Base-by-base conservation (phyloP, 2,329 filamentous ascomycete genomes). In the Spiromastix sp. region DNA sequence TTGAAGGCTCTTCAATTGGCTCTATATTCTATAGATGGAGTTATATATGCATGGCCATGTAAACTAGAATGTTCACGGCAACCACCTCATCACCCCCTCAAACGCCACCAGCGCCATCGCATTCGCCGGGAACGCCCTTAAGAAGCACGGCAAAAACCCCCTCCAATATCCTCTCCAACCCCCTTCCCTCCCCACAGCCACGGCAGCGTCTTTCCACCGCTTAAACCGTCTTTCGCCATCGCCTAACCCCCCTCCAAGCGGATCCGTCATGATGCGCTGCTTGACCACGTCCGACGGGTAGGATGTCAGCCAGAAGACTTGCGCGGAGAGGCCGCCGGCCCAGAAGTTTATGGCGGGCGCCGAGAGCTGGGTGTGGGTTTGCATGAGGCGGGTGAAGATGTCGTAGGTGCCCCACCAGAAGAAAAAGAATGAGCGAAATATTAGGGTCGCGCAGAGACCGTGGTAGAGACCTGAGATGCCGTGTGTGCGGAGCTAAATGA, bases 401-500 rank as follows among this genome's bases (percentile, higher is more conserved):
- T 95, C 89, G 65, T 98, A 98, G 41, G 78, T 82, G n/a, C 79
- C 79, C 91, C 91, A 98, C 87, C 87, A 96, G 66, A 81, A 91
- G 71, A 94, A 95, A 70, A 98, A 98, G 64, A 89, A 93, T 10
- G 78, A 77, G 12, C 91, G 75, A 66, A 96, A 96, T 31, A 96
- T 60, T 32, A 96, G 66, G 0, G 91, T 96, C 1, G 91, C 84
- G 24, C 63, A 67, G 9, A 98, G 71, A 1, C 91, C 91, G 54
- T 85, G 86, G 59, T 89, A 98, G 5, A 98, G 59, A 22, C 89
- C 91, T 15, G 61, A 55, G 2, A 95, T 50, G 30, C 91, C 89
- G 56, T 96, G 85, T 33, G 56, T 50, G 17, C 56, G 55, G 32
- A 68, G 52, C 63, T 68, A 34, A 12, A 13, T 25, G 5, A 16